Base-by-base conservation (phyloP, 2,329 filamentous ascomycete genomes). In the Lecanicillium sp. region DNA sequence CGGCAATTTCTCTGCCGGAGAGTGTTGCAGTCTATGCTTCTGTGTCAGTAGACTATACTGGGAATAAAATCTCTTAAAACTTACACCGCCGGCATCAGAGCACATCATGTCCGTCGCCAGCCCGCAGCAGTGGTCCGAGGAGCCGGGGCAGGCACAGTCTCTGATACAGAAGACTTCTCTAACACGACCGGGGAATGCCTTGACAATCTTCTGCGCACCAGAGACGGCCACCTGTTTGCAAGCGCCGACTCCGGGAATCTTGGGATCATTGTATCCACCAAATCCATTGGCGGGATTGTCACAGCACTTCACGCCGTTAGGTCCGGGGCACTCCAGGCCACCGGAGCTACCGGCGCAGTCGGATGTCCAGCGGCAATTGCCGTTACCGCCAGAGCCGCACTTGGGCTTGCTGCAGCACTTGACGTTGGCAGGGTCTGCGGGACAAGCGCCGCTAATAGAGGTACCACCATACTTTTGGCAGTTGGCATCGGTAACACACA, bases 1-100 rank as follows among this genome's bases (percentile, higher is more conserved):
- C 64, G 2, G 67, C 68, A 25, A 71, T 66, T 25, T 63, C 53
- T 16, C 56, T 54, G 8, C 66, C 66, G 2, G 59, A 60, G 15
- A 58, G 45, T 7, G 60, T 60, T 35, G 56, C 54, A 3, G 48
- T 42, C 63, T 65, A 38, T 2, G 12, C 8, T 9, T 4, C 28
- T 40, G 5, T 40, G 35, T 27, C 18, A 34, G 17, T 16, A 22
- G 31, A 16, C 12, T n/a, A n/a, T n/a, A n/a, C n/a, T n/a, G n/a
- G n/a, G n/a, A n/a, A n/a, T n/a, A n/a, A n/a, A n/a, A n/a, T n/a
- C n/a, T n/a, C n/a, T n/a, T n/a, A n/a, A n/a, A n/a, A 55, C 60
- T 55, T 50, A 64, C 60, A 46, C 59, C 57, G 15, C 57, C 59
- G 8, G 45, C 53, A 41, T 64, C 60, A 3, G 57, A 58, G 27